Percentiles rank a stretch among this genome's conserved stretches.
Evolutionary conservation across 768 basidiomycete species (phyloP).

Genomic region (Tricholoma flavovirens): DNA sequence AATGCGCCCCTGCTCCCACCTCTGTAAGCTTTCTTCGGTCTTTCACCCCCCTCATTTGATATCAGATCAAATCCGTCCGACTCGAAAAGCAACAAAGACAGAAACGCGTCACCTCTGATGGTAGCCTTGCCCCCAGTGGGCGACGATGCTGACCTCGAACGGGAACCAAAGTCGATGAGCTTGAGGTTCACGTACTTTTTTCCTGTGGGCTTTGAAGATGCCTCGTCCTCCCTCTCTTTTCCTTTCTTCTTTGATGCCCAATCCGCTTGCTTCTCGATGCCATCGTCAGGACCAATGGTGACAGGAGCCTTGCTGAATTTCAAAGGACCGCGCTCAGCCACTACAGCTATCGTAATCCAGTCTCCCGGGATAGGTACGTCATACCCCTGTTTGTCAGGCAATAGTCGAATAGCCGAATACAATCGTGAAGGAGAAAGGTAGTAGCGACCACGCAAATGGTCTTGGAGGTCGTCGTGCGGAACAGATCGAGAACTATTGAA

Average conservation of each 20-base stretch:
- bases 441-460: slow-evolving; percentile 77
- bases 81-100: slow-evolving; percentile 86
- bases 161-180: slow-evolving; percentile 74
- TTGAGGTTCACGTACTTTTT: slow-evolving; percentile 86
- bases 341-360: slow-evolving; percentile 94
- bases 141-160: slow-evolving; percentile 46
- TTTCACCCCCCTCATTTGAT: slow-evolving; percentile 44
- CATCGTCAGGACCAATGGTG: slow-evolving; percentile 41
- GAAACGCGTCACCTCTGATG: slow-evolving; percentile 75
- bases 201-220: slow-evolving; percentile 40
- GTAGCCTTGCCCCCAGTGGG: slow-evolving; percentile 49
- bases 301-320: slow-evolving; percentile 68
- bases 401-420: slow-evolving; percentile 78
- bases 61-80: slow-evolving; percentile 65
- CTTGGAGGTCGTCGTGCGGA: slow-evolving; percentile 72
- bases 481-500: slow-evolving; percentile 60
- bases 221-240: slow-evolving; percentile 29
- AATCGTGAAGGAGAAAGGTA: slow-evolving; percentile 84
- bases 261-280: slow-evolving; percentile 17
- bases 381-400: slow-evolving; percentile 76
- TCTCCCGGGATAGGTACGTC: slow-evolving; percentile 91
- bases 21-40: slow-evolving; percentile 60
- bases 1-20: slow-evolving; percentile 94
- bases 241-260: slow-evolving; percentile 28
- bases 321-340: slow-evolving; percentile 84